A percentile compares a stretch with the other conserved stretches of the same genome.
Evolutionary conservation across 305 asterid species (phyloP).

Genomic region (Andrographis paniculata): DNA sequence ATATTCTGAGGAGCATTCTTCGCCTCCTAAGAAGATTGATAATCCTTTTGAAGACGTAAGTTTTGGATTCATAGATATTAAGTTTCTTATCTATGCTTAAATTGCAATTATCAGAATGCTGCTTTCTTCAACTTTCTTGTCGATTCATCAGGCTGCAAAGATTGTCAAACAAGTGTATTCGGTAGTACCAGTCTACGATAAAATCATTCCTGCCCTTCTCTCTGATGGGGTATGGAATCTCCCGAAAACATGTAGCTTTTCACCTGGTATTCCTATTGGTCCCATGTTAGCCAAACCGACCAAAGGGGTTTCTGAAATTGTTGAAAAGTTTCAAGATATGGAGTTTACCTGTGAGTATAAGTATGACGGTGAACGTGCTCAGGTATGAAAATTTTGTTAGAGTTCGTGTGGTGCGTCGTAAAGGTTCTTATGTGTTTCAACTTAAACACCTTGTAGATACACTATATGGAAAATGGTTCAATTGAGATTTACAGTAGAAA

Average conservation of each 20-base stretch:
- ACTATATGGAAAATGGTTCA: conserved; percentile 72
- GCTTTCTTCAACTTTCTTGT: conserved; percentile 15
- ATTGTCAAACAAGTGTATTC: conserved; percentile 87
- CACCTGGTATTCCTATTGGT: conserved; percentile 91
- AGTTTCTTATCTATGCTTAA: no score
- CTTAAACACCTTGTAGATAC: conserved; percentile 47
- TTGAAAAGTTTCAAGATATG: conserved; percentile 85
- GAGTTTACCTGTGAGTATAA: no score
- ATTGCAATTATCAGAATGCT: conserved; percentile 7
- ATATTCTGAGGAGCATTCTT: conserved; percentile 58
- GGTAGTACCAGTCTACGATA: conserved; percentile 84
- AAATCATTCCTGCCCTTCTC: conserved; percentile 82
- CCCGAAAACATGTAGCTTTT: conserved; percentile 65
- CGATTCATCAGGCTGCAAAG: conserved; percentile 70
- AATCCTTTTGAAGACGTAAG: conserved; percentile 71
- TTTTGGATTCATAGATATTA: no score
- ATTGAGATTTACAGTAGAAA: conserved; percentile 97
- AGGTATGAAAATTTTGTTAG: conserved; percentile 39
- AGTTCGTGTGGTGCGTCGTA: conserved; percentile 9
- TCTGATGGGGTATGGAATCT: conserved; percentile 88
- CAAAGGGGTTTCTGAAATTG: conserved; percentile 87
- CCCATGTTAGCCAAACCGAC: conserved; percentile 99
- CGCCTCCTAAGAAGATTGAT: conserved; percentile 41
- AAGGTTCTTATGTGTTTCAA: conserved; percentile 11
- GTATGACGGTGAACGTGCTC: conserved; percentile 99